phyloP scores from a whole-genome alignment of 345 rosid genomes.

The Linum trigynum region DNA sequence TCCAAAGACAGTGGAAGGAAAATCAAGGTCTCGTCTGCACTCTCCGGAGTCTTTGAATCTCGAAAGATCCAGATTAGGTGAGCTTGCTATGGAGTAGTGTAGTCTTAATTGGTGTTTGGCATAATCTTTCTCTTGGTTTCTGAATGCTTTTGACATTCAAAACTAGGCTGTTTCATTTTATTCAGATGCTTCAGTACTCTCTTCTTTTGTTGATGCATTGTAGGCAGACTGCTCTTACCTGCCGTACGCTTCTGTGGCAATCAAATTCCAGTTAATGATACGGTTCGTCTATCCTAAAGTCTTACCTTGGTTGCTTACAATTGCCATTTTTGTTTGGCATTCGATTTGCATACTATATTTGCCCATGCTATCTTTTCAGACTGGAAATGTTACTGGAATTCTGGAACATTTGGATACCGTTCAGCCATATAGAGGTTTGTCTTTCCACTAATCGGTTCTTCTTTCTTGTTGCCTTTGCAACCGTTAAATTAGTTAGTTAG shows the following conservation, averaged over 20 bases:
- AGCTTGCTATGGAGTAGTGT: conserved; percentile 8
- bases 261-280: conserved; percentile 65
- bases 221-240: conserved; percentile 77
- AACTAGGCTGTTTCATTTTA: neutral
- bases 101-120: neutral
- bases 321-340: neutral
- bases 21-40: conserved; percentile 7
- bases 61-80: conserved; percentile 56
- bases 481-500: too few species aligned
- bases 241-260: conserved; percentile 73
- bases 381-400: neutral
- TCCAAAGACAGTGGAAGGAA: conserved; percentile 13
- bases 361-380: neutral
- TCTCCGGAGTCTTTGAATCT: conserved; percentile 36
- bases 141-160: neutral
- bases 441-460: neutral
- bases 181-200: neutral
- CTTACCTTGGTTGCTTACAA: neutral
- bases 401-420: neutral
- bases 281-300: conserved; percentile 23
- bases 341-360: too few species aligned
- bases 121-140: neutral
- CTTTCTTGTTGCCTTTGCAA: neutral
- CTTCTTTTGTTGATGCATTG: conserved; percentile 13
- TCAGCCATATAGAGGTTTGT: neutral